Base-by-base conservation (phyloP, 2,329 filamentous ascomycete species). In the Amauroascus niger region DNA sequence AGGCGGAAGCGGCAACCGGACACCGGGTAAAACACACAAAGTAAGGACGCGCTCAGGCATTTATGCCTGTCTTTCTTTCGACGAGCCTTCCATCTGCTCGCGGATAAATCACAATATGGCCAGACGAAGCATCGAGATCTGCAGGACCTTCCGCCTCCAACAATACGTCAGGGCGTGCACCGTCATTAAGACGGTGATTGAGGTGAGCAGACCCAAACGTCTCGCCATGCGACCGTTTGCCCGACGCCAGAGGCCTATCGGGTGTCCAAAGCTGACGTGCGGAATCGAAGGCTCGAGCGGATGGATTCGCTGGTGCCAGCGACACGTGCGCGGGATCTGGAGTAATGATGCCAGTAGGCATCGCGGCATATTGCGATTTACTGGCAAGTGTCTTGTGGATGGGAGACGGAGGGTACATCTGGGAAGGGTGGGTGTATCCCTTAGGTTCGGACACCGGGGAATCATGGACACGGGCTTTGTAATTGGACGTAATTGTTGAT, bases 111-210 rank as follows among this genome's bases (percentile, higher is more conserved):
- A 57, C 47, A 9, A 22, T 22, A 9, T 33, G 47, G 32, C 22
- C 43, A 40, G 33, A 41, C 3, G 22, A 20, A 43, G 16, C 14
- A 18, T 41, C 39, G 20, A 11, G 11, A 33, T 32, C 26, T n/a
- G 43, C n/a, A 16, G 37, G 37, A 8, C 32, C 20, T 14, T 30
- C 55, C 5, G 24, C 24, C 59, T 64, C 58, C 40, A 54, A 33
- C 24, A 69, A 61, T 32, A 59, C 52, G 51, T 69, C 67, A 6
- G 73, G 72, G 26, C 73, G 70, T 66, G 69, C 69, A 49, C 73
- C 72, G 56, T 76, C 72, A 56, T 69, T 63, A 26, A 75, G 66
- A 1, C 70, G 62, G 40, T 69, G 65, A 2, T 68, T 64, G 43
- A 68, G 71, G 55, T 63, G 63, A 49, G 41, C 54, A 33, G 56